phyloP scores from a whole-genome alignment of 345 rosid genomes.

The Viola odorata region DNA sequence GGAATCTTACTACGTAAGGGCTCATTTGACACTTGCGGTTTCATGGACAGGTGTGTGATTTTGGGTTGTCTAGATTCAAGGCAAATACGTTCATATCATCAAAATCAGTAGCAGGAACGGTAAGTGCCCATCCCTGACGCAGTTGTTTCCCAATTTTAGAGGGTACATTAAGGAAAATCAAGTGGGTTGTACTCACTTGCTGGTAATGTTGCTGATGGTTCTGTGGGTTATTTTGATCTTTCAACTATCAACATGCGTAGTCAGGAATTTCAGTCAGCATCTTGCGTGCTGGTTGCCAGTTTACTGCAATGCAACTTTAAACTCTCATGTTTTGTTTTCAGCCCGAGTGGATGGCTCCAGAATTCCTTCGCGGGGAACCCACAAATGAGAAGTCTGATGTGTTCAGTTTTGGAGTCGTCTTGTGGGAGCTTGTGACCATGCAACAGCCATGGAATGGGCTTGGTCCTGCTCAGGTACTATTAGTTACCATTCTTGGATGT shows the following conservation, averaged over 20 bases:
- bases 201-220: too few species aligned
- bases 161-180: too few species aligned
- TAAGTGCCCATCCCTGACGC: constrained; percentile 32
- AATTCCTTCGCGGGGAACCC: constrained; percentile 95
- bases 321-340: constrained; percentile 45
- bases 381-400: constrained; percentile 96
- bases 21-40: constrained; percentile 3
- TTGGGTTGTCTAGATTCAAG: constrained; percentile 94
- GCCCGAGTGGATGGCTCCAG: constrained; percentile 99
- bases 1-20: neutral
- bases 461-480: constrained; percentile 80
- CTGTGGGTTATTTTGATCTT: too few species aligned
- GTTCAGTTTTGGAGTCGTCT: constrained; percentile 82
- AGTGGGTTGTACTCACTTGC: too few species aligned
- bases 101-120: constrained; percentile 97
- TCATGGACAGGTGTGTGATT: constrained; percentile 71
- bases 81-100: constrained; percentile 84
- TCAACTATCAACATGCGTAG: neutral
- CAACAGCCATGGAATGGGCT: constrained; percentile 97
- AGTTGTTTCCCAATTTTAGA: too few species aligned
- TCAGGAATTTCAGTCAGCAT: constrained; percentile 19
- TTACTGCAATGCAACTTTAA: constrained; percentile 23
- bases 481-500: neutral
- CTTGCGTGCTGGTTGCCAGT: constrained; percentile 21
- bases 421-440: constrained; percentile 89